Base-by-base conservation (phyloP, 257 asterid species). In the Solanum boliviense region DNA sequence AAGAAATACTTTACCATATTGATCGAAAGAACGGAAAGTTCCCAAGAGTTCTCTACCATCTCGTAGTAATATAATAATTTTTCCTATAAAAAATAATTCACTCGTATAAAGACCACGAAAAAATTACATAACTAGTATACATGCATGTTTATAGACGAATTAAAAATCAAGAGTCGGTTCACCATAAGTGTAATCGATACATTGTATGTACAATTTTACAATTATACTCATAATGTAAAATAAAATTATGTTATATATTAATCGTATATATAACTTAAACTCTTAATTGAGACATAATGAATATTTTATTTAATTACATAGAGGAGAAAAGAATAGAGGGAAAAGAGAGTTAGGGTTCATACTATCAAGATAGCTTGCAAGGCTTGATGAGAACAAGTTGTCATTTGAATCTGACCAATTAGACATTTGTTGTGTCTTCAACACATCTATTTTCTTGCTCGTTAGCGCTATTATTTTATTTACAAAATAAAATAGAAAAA, bases 331-430 rank as follows among this genome's bases (percentile, higher is more conserved):
- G 0, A 6, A 25, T 46, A 46, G 48, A 71, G 8, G 6, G 27
- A 46, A 12, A 25, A 41, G 35, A 67, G 10, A 67, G 58, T 25
- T 65, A 65, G 32, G 52, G 5, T 11, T 68, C 87, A 23, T 89
- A 91, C 92, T 83, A 35, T 91, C 90, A 87, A 91, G 91, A 86
- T 89, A 89, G 84, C 85, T 89, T 62, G 92, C 90, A 15, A 91
- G 92, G 34, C 90, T 87, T 44, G 91, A 58, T 56, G 91, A 75
- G 38, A 91, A 86, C 38, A 86, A 86, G 21, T 70, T n/a, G 78
- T 87, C 52, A 39, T 56, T 58, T 11, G 86, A 21, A 29, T 58
- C 23, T 79, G 86, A 35, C 86, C 31, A 56, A 75, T 75, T 75
- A 62, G 89, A 62, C 88, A 86, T 75, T 23, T 75, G 32, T 35